Evolutionary conservation across 345 rosid species (phyloP).

Genomic region (Dimocarpus longan): DNA sequence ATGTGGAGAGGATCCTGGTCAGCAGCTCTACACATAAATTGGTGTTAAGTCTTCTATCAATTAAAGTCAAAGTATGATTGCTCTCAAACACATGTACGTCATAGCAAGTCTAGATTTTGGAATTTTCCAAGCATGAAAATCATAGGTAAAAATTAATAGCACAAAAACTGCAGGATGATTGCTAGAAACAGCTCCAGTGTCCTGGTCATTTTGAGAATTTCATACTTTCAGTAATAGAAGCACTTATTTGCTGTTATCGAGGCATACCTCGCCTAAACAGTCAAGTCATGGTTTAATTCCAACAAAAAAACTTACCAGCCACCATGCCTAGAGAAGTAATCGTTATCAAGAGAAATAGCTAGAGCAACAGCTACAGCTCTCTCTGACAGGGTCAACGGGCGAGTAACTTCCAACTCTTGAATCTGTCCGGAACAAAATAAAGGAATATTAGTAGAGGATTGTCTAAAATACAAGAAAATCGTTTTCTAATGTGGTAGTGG

Average conservation of each 20-base stretch:
- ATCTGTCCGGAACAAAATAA: conserved; percentile 45
- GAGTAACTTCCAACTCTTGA: conserved; percentile 74
- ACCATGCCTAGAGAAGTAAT: conserved; percentile 93
- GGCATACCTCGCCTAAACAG: background rate
- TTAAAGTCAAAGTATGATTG: background rate
- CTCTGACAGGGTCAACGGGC: conserved; percentile 72
- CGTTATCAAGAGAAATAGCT: conserved; percentile 93
- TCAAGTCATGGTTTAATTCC: background rate
- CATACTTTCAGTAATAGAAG: background rate
- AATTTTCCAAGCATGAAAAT: background rate
- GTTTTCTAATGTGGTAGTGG: background rate
- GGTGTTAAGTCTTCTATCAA: background rate
- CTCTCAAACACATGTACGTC: background rate
- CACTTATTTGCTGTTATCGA: background rate
- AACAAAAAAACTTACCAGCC: conserved; percentile 61
- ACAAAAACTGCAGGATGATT: background rate
- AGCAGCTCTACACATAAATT: background rate
- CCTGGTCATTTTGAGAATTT: background rate
- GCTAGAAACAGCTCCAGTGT: conserved; percentile 1
- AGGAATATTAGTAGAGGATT: background rate
- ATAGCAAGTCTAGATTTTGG: background rate
- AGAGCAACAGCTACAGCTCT: conserved; percentile 84
- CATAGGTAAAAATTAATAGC: background rate
- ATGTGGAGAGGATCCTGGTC: background rate
- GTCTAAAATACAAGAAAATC: background rate